Evolutionary conservation across 768 basidiomycete species (phyloP).

Genomic region (Piloderma croceum): DNA sequence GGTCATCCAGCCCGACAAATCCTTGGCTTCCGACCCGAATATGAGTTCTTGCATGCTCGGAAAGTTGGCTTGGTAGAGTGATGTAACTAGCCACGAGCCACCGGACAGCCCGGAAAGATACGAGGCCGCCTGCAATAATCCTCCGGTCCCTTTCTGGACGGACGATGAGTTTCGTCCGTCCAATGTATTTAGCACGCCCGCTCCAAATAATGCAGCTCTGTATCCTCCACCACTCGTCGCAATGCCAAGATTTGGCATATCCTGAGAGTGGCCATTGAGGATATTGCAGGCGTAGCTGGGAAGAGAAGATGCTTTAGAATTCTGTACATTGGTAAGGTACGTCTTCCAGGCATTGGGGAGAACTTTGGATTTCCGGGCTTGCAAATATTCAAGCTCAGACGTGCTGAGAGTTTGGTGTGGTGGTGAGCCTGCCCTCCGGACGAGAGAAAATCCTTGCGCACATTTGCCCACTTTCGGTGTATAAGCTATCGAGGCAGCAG

Average conservation of each 20-base stretch:
- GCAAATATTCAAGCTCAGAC: slow-evolving; percentile 33
- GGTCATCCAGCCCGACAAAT: slow-evolving; percentile 32
- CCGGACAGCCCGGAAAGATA: slow-evolving; percentile 52
- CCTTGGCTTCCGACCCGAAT: slow-evolving; percentile 16
- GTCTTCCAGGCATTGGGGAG: slow-evolving; percentile 34
- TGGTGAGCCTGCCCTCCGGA: slow-evolving; percentile 21
- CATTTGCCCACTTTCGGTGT: slow-evolving; percentile 18
- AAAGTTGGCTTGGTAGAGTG: slow-evolving; percentile 37
- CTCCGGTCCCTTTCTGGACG: slow-evolving; percentile 38
- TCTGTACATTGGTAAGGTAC: slow-evolving; percentile 36
- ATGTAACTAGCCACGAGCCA: slow-evolving; percentile 34
- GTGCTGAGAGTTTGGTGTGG: slow-evolving; percentile 29
- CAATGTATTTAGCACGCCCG: slow-evolving; percentile 43
- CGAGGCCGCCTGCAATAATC: slow-evolving; percentile 46
- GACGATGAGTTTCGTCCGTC: slow-evolving; percentile 45
- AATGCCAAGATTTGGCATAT: slow-evolving; percentile 38
- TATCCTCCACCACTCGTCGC: slow-evolving; percentile 54
- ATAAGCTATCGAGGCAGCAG: slow-evolving; percentile 21
- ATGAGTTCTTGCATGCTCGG: slow-evolving; percentile 34
- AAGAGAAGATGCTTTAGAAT: slow-evolving; percentile 20
- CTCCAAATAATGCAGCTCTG: slow-evolving; percentile 50
- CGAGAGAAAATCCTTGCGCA: slow-evolving; percentile 20
- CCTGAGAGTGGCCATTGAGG: slow-evolving; percentile 8
- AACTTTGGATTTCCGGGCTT: slow-evolving; percentile 27
- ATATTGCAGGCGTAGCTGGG: slow-evolving; percentile 33